Conservation (phyloP, 768 basidiomycete genomes). For the Phaffia australis region DNA sequence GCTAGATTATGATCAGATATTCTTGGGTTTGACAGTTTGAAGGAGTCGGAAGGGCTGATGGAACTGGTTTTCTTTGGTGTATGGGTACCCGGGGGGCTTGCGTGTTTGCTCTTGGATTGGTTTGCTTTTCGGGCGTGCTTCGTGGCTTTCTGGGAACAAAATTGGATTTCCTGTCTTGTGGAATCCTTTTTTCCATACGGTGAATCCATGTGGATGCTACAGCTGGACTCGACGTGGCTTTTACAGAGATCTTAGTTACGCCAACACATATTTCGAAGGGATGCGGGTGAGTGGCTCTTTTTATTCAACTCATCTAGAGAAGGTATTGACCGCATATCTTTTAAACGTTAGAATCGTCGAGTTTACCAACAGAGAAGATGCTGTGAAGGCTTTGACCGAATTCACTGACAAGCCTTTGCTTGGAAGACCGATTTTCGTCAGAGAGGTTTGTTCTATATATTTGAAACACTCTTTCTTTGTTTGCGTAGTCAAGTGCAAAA, state of each 20-base stretch:
- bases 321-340: too few species aligned
- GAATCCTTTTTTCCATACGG: not conserved
- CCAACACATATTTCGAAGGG: conserved; percentile 96
- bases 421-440: conserved; percentile 88
- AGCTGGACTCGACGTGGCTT: conserved; percentile 76
- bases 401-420: conserved; percentile 81
- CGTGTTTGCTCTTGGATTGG: not conserved
- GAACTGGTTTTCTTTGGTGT: not conserved
- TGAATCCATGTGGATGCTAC: not conserved
- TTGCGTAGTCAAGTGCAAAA: not conserved
- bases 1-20: not conserved
- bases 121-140: not conserved
- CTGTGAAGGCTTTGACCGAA: conserved; percentile 78
- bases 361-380: conserved; percentile 77
- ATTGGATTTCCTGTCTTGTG: too few species aligned
- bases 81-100: not conserved
- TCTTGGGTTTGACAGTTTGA: not conserved
- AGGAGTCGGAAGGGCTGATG: conserved; percentile 15
- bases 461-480: not conserved
- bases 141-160: not conserved
- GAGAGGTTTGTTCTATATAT: conserved; percentile 56
- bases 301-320: conserved; percentile 30
- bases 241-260: conserved; percentile 97
- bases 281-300: conserved; percentile 68
- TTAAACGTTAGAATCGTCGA: conserved; percentile 75